phyloP scores from a whole-genome alignment of 2,329 filamentous ascomycete genomes.

The Apiospora sp. region DNA sequence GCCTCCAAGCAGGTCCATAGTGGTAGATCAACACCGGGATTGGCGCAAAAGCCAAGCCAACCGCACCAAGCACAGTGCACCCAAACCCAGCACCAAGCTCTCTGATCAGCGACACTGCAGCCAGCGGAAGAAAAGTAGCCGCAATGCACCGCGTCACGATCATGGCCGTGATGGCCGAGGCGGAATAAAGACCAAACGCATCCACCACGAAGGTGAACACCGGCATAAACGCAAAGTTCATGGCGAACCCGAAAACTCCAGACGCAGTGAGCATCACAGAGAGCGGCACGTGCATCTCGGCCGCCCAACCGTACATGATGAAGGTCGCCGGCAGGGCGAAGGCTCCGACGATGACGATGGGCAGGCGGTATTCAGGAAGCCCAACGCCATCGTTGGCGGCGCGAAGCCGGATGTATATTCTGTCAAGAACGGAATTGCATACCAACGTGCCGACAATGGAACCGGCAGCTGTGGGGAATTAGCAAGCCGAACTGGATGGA shows the following conservation, averaged over 20 bases:
- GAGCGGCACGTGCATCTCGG: conserved; percentile 52
- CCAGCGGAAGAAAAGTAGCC: conserved; percentile 64
- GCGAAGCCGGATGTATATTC: conserved; percentile 59
- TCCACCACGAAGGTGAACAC: conserved; percentile 65
- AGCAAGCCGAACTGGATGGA: conserved; percentile 23
- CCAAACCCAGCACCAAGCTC: conserved; percentile 60
- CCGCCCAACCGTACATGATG: conserved; percentile 59
- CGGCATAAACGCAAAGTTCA: conserved; percentile 57
- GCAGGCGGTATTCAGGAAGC: conserved; percentile 63
- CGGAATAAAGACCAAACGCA: conserved; percentile 62
- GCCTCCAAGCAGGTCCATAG: conserved; percentile 61
- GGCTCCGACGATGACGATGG: conserved; percentile 56
- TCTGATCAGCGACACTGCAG: conserved; percentile 55
- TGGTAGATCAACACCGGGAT: conserved; percentile 59
- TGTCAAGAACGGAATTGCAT: conserved; percentile 60
- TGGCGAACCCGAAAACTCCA: conserved; percentile 52
- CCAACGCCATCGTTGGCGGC: conserved; percentile 49
- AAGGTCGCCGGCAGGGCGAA: conserved; percentile 55
- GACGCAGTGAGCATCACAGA: conserved; percentile 52
- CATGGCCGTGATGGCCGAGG: conserved; percentile 63
- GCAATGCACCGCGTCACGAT: conserved; percentile 63
- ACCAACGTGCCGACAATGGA: conserved; percentile 55
- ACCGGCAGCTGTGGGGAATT: conserved; percentile 52
- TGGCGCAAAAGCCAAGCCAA: conserved; percentile 54
- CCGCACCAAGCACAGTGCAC: conserved; percentile 52